These are phyloP conservation scores for Metschnikowia aberdeeniae DNA, from an alignment of 805 yeast species.

Conservation along the genomic window DNA sequence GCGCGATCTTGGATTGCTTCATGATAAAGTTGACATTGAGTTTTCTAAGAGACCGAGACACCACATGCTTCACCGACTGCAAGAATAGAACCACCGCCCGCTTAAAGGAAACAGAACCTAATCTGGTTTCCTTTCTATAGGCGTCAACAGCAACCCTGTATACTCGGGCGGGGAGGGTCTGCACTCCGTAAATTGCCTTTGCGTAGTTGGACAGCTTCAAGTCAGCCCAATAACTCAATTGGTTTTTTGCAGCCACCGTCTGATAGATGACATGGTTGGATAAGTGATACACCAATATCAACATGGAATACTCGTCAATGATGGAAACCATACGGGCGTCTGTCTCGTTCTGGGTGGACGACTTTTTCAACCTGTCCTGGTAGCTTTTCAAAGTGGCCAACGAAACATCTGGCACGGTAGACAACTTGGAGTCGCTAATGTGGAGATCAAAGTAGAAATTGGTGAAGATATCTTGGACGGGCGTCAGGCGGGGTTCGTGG, in stretches of 20 bases:
- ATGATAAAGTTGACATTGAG: constrained; percentile 14
- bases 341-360: constrained; percentile 4
- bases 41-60: constrained; percentile 1
- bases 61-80: constrained; percentile 5
- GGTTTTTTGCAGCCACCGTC: constrained; percentile 29
- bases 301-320: constrained; percentile 22
- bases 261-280: constrained; percentile 33
- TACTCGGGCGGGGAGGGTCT: constrained; percentile 28
- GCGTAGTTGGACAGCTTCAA: constrained; percentile 22
- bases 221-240: constrained; percentile 34
- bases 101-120: neutral
- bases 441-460: constrained; percentile 16
- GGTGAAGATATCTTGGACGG: constrained; percentile 13
- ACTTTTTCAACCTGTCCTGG: constrained; percentile 6
- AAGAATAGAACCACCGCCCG: neutral
- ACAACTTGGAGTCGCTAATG: constrained; percentile 11
- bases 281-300: constrained; percentile 24
- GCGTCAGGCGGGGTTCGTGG: constrained; percentile 11
- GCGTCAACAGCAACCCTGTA: constrained; percentile 4
- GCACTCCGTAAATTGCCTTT: constrained; percentile 32
- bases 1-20: constrained; percentile 11
- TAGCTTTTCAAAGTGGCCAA: constrained; percentile 7
- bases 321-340: constrained; percentile 11
- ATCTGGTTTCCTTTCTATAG: neutral
- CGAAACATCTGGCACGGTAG: constrained; percentile 13